Evolutionary conservation across 1,284 basidiomycete genomes (phyloP).

Genomic region (Stygiomarasmius scandens): DNA sequence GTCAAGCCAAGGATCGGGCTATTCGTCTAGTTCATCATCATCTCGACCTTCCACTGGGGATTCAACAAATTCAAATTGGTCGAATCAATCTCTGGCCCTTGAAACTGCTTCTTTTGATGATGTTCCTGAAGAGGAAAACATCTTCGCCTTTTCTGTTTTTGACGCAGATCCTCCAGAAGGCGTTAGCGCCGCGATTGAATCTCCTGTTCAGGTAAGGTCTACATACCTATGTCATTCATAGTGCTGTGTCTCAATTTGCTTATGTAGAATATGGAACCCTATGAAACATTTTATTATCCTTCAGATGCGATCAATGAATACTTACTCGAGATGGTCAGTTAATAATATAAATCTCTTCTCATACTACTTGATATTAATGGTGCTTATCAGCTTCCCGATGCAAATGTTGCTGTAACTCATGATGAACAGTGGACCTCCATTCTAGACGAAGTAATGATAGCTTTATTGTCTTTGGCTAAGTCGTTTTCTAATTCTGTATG

Average conservation of each 20-base stretch:
- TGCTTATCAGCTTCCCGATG: background rate
- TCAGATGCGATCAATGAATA: constrained; percentile 2
- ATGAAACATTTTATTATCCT: constrained; percentile 1
- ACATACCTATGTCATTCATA: background rate
- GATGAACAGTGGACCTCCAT: constrained; percentile 9
- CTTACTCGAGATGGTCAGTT: background rate
- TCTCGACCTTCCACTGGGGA: background rate
- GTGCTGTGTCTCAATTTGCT: background rate
- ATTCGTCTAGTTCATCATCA: background rate
- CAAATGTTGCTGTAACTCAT: constrained; percentile 11
- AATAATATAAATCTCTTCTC: background rate
- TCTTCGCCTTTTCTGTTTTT: background rate
- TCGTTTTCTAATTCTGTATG: background rate
- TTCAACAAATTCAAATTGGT: background rate
- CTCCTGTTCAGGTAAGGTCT: background rate
- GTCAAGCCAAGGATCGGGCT: background rate
- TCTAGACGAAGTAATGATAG: constrained; percentile 2
- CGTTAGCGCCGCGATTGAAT: background rate
- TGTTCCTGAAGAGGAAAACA: background rate
- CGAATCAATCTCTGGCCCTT: background rate
- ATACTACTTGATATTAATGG: background rate
- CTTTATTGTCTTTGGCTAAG: background rate
- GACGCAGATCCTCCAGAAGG: background rate
- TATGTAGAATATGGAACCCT: background rate
- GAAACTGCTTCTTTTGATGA: background rate